Evolutionary conservation across 306 rosid species (phyloP).

Genomic region (Glycine latifolia): DNA sequence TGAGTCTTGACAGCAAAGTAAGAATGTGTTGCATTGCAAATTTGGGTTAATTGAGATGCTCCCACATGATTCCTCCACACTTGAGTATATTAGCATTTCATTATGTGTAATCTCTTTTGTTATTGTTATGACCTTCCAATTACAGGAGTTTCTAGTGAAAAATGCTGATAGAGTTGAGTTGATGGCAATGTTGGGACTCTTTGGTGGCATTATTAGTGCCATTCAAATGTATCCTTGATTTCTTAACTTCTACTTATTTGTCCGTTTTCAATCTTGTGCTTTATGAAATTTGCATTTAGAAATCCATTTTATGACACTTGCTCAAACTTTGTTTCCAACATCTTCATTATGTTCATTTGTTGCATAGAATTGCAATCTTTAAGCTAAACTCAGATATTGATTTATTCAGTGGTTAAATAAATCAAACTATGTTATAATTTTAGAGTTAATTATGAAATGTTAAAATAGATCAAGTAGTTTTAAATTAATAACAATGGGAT

Average conservation of each 20-base stretch:
- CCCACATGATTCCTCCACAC: background rate
- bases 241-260: background rate
- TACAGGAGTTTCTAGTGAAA: constrained; percentile 89
- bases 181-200: constrained; percentile 79
- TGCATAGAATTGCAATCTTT: background rate
- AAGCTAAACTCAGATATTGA: background rate
- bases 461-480: constrained; percentile 5
- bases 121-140: constrained; percentile 26
- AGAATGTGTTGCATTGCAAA: background rate
- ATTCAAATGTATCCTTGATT: constrained; percentile 85
- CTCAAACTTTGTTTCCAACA: background rate
- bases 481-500: constrained; percentile 8
- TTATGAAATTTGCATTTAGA: constrained; percentile 7
- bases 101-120: constrained; percentile 6
- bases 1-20: background rate
- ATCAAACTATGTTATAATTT: constrained; percentile 19
- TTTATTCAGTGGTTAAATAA: constrained; percentile 1
- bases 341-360: background rate
- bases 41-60: constrained; percentile 20
- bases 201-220: constrained; percentile 80
- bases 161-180: constrained; percentile 84
- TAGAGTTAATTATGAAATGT: constrained; percentile 11
- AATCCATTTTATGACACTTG: background rate
- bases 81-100: background rate
- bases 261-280: background rate